Conservation (phyloP, 2,329 filamentous ascomycete species). For the Lasiodiplodia hormozganensis region DNA sequence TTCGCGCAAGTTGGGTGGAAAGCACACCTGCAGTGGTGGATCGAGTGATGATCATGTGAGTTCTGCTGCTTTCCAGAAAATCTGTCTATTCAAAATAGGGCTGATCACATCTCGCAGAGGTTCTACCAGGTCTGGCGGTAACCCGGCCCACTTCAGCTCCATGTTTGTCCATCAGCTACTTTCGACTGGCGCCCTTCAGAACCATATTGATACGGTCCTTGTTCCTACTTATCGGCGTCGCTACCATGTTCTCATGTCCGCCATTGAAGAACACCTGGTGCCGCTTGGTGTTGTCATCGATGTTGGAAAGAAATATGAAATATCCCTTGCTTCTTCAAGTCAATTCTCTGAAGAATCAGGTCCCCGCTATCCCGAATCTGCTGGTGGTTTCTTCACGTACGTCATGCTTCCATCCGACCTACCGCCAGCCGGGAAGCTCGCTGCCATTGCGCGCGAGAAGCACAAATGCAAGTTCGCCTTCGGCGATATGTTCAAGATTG, state of each 20-base stretch:
- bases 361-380: slow-evolving; percentile 54
- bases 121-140: slow-evolving; percentile 64
- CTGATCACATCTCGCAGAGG: slow-evolving; percentile 49
- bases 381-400: slow-evolving; percentile 90
- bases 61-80: background rate
- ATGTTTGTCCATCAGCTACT: slow-evolving; percentile 64
- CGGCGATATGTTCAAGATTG: slow-evolving; percentile 71
- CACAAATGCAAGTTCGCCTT: slow-evolving; percentile 72
- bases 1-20: slow-evolving; percentile 89
- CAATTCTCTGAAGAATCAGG: slow-evolving; percentile 45
- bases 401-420: slow-evolving; percentile 62
- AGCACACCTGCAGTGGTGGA: slow-evolving; percentile 67
- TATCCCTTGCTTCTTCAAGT: background rate
- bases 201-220: slow-evolving; percentile 60
- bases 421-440: slow-evolving; percentile 63
- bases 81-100: background rate
- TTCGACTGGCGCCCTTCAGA: slow-evolving; percentile 58
- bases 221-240: slow-evolving; percentile 64
- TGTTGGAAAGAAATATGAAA: slow-evolving; percentile 5
- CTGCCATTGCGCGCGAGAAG: slow-evolving; percentile 63
- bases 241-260: slow-evolving; percentile 62
- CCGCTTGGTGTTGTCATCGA: slow-evolving; percentile 63
- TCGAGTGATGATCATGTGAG: slow-evolving; percentile 58
- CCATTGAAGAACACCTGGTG: slow-evolving; percentile 65
- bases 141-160: slow-evolving; percentile 65